Evolutionary conservation across 768 basidiomycete species (phyloP).

Genomic region (Pleurotus giganteus): DNA sequence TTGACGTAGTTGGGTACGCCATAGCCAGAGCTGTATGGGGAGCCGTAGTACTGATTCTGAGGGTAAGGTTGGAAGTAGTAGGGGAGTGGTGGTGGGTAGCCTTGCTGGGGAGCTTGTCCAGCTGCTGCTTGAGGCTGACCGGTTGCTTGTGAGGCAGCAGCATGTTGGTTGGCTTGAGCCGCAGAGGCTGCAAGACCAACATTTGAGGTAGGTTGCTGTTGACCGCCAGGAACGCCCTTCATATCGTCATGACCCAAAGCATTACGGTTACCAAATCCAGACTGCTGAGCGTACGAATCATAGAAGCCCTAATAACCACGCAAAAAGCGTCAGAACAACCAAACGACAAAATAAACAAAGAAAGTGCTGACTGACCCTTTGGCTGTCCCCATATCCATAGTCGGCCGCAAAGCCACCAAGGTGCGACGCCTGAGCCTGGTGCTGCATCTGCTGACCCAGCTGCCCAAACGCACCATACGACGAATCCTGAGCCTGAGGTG

Average conservation of each 20-base stretch:
- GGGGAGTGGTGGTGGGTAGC: slow-evolving; percentile 58
- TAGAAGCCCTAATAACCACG: slow-evolving; percentile 61
- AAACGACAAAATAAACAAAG: neutral
- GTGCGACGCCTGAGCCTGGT: slow-evolving; percentile 38
- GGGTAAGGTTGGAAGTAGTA: slow-evolving; percentile 70
- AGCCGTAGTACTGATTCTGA: slow-evolving; percentile 75
- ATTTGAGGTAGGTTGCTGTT: slow-evolving; percentile 49
- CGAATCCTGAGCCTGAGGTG: slow-evolving; percentile 58
- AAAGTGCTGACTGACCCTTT: slow-evolving; percentile 53
- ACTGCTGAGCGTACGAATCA: slow-evolving; percentile 66
- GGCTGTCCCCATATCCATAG: slow-evolving; percentile 67
- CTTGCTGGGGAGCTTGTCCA: slow-evolving; percentile 64
- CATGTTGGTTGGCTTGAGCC: slow-evolving; percentile 50
- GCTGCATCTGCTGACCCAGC: slow-evolving; percentile 47
- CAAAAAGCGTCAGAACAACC: neutral
- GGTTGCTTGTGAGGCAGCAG: slow-evolving; percentile 41
- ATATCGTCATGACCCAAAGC: slow-evolving; percentile 73
- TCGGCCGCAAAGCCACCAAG: slow-evolving; percentile 60
- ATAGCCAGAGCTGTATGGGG: slow-evolving; percentile 59
- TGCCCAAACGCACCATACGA: slow-evolving; percentile 70
- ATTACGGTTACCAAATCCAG: slow-evolving; percentile 62
- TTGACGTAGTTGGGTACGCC: slow-evolving; percentile 52
- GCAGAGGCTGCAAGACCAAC: slow-evolving; percentile 50
- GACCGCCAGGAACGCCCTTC: slow-evolving; percentile 63
- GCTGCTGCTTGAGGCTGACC: slow-evolving; percentile 60